Percentiles rank a stretch among this genome's conserved stretches.
Conservation (phyloP, 2,329 filamentous ascomycete genomes). For the Aspergillus oerlinghausenensis region DNA sequence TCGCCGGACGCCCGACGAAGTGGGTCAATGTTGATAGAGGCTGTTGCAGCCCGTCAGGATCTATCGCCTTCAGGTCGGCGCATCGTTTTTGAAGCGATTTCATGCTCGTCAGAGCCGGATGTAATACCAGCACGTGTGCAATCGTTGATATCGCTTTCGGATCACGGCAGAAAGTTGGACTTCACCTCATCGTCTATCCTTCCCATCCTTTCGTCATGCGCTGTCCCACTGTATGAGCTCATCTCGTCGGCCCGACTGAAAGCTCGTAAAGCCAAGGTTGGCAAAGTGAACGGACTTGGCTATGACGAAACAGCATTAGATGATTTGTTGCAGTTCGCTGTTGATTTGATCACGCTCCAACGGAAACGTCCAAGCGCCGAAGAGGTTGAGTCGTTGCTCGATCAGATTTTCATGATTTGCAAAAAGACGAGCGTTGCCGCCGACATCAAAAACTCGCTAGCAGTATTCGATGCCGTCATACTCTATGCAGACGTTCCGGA, state of each 20-base stretch:
- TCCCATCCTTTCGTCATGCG: conserved; percentile 36
- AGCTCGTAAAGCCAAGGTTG: conserved; percentile 32
- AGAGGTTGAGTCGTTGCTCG: conserved; percentile 34
- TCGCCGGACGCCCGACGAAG: conserved; percentile 34
- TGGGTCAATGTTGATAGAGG: conserved; percentile 33
- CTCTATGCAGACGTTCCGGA: conserved; percentile 38
- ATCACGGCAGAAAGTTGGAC: conserved; percentile 41
- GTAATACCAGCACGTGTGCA: conserved; percentile 36
- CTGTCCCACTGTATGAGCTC: conserved; percentile 35
- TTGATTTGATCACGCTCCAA: conserved; percentile 41
- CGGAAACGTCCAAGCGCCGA: conserved; percentile 32
- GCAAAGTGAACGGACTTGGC: conserved; percentile 26
- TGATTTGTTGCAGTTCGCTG: conserved; percentile 38
- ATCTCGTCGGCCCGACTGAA: conserved; percentile 34
- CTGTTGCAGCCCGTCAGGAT: conserved; percentile 36
- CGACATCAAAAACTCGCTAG: conserved; percentile 40
- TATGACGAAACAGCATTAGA: conserved; percentile 34
- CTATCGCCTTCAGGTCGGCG: conserved; percentile 32
- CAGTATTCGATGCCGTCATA: conserved; percentile 41
- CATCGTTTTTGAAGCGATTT: conserved; percentile 34
- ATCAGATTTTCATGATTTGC: conserved; percentile 37
- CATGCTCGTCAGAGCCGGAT: conserved; percentile 30
- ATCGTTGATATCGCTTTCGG: conserved; percentile 37
- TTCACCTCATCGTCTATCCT: conserved; percentile 36
- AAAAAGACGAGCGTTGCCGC: conserved; percentile 37